Evolutionary conservation across 2,329 filamentous ascomycete species (phyloP).

Genomic region (Shiraia sp.): DNA sequence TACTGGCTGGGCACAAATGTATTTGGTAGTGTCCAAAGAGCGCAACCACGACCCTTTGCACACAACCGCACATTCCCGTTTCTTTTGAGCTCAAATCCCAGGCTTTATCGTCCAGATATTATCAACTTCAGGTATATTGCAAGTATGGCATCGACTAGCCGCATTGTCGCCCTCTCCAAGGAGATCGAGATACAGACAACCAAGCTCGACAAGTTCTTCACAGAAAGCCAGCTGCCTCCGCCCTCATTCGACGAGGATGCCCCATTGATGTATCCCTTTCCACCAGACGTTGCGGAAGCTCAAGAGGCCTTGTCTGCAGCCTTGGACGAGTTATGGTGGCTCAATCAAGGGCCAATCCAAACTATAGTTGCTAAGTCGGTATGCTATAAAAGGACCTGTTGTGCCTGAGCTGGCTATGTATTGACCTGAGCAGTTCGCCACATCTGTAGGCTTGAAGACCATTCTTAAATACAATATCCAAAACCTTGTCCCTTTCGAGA

Average conservation of each 20-base stretch:
- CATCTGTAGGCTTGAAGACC: slow-evolving; percentile 13
- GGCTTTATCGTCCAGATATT: slow-evolving; percentile 7
- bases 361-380: slow-evolving; percentile 11
- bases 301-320: slow-evolving; percentile 13
- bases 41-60: too few species aligned
- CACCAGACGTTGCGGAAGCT: slow-evolving; percentile 13
- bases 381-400: slow-evolving; percentile 3
- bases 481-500: slow-evolving; percentile 11
- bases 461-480: slow-evolving; percentile 12
- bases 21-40: too few species aligned
- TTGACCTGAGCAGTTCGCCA: slow-evolving; percentile 12
- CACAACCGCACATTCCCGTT: too few species aligned
- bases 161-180: slow-evolving; percentile 12
- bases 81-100: too few species aligned
- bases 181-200: slow-evolving; percentile 12
- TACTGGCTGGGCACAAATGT: too few species aligned
- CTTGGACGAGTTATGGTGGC: slow-evolving; percentile 14
- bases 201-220: slow-evolving; percentile 14
- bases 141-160: slow-evolving; percentile 12
- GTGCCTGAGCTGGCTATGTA: slow-evolving; percentile 5
- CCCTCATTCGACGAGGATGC: slow-evolving; percentile 15
- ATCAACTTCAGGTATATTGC: slow-evolving; percentile 6
- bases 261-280: slow-evolving; percentile 9
- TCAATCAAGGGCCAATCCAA: slow-evolving; percentile 11
- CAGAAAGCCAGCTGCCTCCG: slow-evolving; percentile 10